phyloP scores from a whole-genome alignment of 768 basidiomycete species.

The Mycena belliarum region DNA sequence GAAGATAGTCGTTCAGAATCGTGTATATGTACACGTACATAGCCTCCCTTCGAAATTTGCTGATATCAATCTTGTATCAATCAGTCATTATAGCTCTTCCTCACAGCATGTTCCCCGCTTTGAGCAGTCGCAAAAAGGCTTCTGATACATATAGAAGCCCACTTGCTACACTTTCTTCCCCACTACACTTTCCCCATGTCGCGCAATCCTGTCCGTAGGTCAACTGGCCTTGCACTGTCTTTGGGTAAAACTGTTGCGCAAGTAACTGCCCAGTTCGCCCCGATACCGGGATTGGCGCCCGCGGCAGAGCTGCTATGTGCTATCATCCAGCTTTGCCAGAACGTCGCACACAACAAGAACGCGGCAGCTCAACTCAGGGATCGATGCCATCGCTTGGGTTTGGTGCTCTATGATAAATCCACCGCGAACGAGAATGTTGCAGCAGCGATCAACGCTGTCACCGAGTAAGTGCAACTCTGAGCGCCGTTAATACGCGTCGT shows the following conservation, averaged over 20 bases:
- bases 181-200: not conserved
- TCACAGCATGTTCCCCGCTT: conserved; percentile 11
- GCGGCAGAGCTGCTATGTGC: conserved; percentile 42
- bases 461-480: conserved; percentile 29
- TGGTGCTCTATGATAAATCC: conserved; percentile 37
- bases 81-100: conserved; percentile 2
- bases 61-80: not conserved
- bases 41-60: too few species aligned
- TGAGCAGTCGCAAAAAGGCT: not conserved
- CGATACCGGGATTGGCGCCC: conserved; percentile 48
- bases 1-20: too few species aligned
- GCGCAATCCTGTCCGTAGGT: not conserved
- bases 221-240: not conserved
- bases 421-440: conserved; percentile 31
- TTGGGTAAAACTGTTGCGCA: conserved; percentile 43
- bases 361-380: conserved; percentile 47
- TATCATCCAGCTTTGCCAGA: conserved; percentile 49
- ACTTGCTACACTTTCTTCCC: not conserved
- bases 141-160: too few species aligned
- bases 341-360: conserved; percentile 49
- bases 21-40: too few species aligned
- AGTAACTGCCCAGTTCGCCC: conserved; percentile 46
- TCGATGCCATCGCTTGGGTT: conserved; percentile 45
- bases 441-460: conserved; percentile 32
- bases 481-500: too few species aligned